Evolutionary conservation across 306 rosid genomes (phyloP).

Genomic region (Cyclanthera cordifolia): DNA sequence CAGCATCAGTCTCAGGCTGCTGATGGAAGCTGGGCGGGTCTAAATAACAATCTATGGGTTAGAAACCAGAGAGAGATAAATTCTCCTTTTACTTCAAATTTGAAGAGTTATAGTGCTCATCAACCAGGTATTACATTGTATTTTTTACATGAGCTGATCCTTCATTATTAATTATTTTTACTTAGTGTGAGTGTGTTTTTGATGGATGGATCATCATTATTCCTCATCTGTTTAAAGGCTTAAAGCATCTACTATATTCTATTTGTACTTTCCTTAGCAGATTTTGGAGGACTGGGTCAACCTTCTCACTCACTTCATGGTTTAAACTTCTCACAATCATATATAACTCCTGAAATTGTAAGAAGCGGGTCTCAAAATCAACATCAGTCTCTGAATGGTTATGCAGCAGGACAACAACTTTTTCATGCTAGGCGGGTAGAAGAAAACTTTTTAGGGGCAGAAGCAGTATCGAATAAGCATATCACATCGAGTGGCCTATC

Average conservation of each 20-base stretch:
- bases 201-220: background rate
- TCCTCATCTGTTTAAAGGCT: background rate
- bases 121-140: constrained; percentile 62
- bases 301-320: constrained; percentile 52
- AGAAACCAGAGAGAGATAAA: constrained; percentile 61
- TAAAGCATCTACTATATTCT: constrained; percentile 8
- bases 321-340: constrained; percentile 56
- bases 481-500: constrained; percentile 52
- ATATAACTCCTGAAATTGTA: constrained; percentile 57
- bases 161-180: background rate
- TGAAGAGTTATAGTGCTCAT: constrained; percentile 61
- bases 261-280: constrained; percentile 20
- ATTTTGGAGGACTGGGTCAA: constrained; percentile 46
- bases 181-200: background rate
- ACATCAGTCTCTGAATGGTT: constrained; percentile 61
- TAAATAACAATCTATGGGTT: constrained; percentile 60
- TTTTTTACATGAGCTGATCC: too few relatives aligned
- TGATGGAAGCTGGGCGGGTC: constrained; percentile 76
- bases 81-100: constrained; percentile 60
- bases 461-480: constrained; percentile 56
- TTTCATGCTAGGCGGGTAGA: constrained; percentile 71
- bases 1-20: constrained; percentile 71
- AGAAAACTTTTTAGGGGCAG: constrained; percentile 61
- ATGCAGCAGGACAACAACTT: constrained; percentile 56
- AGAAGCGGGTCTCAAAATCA: constrained; percentile 53